Percentiles rank a stretch among this genome's conserved stretches.
phyloP scores from a whole-genome alignment of 257 asterid genomes.

The Solanum chilense region DNA sequence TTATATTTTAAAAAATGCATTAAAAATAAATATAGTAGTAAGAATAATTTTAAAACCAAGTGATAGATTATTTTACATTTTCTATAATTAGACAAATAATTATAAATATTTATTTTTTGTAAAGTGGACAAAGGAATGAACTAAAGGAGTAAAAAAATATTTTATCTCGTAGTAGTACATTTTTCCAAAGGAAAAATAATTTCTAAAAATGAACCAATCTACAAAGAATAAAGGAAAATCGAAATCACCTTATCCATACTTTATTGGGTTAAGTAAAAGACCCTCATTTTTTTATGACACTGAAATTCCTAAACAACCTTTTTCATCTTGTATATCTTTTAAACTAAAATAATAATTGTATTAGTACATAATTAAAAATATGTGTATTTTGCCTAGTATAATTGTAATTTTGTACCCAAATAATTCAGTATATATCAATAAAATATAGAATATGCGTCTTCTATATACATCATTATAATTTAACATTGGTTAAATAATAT shows the following conservation, averaged over 20 bases:
- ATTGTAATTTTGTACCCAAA: not conserved
- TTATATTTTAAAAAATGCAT: too few relatives aligned
- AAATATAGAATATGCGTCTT: too few relatives aligned
- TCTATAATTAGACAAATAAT: too few relatives aligned
- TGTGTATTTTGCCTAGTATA: not conserved
- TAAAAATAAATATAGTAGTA: too few relatives aligned
- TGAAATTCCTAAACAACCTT: not conserved
- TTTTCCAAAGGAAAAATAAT: not conserved
- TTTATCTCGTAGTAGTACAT: not conserved
- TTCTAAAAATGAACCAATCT: not conserved
- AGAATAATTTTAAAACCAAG: too few relatives aligned
- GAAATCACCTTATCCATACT: not conserved
- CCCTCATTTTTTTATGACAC: not conserved
- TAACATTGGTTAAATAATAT: too few relatives aligned
- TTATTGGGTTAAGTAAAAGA: not conserved
- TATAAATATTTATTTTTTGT: too few relatives aligned
- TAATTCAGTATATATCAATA: not conserved
- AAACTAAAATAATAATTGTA: not conserved
- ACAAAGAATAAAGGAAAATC: not conserved
- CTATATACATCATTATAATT: too few relatives aligned
- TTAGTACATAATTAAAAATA: not conserved
- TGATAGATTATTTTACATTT: too few relatives aligned
- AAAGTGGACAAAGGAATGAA: too few relatives aligned
- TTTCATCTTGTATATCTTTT: not conserved
- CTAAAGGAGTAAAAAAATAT: not conserved